Evolutionary conservation across 2,329 filamentous ascomycete species (phyloP), one percentile per base, ranked within the genome.

Genomic region (Hortaea werneckii): DNA sequence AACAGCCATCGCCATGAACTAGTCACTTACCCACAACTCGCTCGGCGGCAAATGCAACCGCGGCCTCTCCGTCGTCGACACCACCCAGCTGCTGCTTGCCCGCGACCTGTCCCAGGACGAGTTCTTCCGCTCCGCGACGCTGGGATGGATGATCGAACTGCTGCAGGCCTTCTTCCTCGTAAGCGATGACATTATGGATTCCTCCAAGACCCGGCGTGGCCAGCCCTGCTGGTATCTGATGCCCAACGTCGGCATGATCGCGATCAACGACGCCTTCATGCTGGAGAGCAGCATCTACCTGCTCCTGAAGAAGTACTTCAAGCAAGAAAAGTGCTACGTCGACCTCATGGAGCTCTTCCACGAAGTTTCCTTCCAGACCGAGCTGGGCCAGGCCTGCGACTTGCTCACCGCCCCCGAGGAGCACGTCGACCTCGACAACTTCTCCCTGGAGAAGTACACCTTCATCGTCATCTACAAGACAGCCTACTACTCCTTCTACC

Each of bases 401-500:
- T 76, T 98, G 54, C 80, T 96, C 65, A 98, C 92, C 40, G 92
- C 92, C 34, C 92, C 92, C 37, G 92, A 98, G 72, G 89, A 95
- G 67, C 75, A 82, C 51, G 85, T 96, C 62, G 82, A 96, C 70
- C 82, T 98, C 53, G 76, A 86, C 76, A 95, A 95, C 75, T 98
- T 98, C 77, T 88, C 82, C 67, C 76, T 95, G 68, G 78, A 89
- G 51, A 98, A 95, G 77, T 95, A 95, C 76, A 82, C 76, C 60
- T 98, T 96, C 77, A 98, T 98, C 63, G 92, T 98, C 72, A 86
- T 94, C 70, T 96, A 94, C 82, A 98, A 98, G 81, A 98, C 92
- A 26, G 89, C 92, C 43, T 98, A 94, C 76, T 98, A 98, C 77
- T 94, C 85, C 63, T 98, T 98, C 78, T 96, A 96, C 73, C 83